A percentile compares a stretch with the other conserved stretches of the same genome.
Evolutionary conservation across 768 basidiomycete species (phyloP).

Genomic region (Phanerochaete sordida): DNA sequence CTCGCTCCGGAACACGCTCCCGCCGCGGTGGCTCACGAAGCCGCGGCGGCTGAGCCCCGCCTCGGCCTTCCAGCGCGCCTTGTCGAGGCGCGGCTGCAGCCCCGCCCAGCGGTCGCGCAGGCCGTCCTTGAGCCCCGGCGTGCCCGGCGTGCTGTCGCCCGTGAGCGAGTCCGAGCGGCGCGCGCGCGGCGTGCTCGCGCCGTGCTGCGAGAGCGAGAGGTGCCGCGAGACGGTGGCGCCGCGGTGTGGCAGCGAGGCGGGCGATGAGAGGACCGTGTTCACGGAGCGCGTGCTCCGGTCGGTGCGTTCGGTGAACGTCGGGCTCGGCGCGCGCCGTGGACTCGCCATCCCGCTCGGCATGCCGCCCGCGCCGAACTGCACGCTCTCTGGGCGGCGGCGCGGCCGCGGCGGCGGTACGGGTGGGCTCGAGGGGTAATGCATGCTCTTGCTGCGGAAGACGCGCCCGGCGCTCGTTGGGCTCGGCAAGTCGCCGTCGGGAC

Average conservation of each 20-base stretch:
- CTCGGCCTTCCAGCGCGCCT: conserved; percentile 68
- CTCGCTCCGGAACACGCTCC: conserved; percentile 26
- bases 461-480: not conserved
- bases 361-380: conserved; percentile 32
- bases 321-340: conserved; percentile 4
- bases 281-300: conserved; percentile 7
- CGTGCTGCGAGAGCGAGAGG: conserved; percentile 31
- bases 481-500: not conserved
- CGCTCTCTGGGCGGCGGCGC: conserved; percentile 61
- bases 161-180: conserved; percentile 3
- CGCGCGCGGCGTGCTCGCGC: not conserved
- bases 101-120: conserved; percentile 32
- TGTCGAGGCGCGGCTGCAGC: conserved; percentile 55
- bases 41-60: conserved; percentile 62
- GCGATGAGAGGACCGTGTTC: conserved; percentile 13
- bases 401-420: conserved; percentile 36
- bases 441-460: conserved; percentile 50
- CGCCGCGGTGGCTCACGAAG: conserved; percentile 41
- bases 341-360: not conserved
- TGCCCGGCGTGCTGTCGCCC: conserved; percentile 5
- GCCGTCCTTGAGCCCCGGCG: conserved; percentile 23
- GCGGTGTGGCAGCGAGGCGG: conserved; percentile 16
- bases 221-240: conserved; percentile 28
- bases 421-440: conserved; percentile 34
- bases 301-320: conserved; percentile 12